Conservation (phyloP, 2,329 filamentous ascomycete species). For the Penicillium sp. region DNA sequence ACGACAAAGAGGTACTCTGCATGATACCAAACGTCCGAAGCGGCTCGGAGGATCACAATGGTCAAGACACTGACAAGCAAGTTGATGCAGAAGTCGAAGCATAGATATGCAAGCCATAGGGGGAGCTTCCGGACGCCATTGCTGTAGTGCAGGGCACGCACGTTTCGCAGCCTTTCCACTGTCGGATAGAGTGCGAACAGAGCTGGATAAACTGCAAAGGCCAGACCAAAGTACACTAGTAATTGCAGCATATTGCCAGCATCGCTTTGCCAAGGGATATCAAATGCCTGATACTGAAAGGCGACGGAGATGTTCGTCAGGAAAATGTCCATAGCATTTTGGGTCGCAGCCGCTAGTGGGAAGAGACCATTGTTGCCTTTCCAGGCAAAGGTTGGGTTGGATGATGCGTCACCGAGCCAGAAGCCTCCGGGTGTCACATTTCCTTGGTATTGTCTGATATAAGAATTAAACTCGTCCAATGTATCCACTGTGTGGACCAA, state of each 20-base stretch:
- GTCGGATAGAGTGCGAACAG: slow-evolving; percentile 90
- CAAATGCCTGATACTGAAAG: slow-evolving; percentile 74
- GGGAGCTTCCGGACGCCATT: slow-evolving; percentile 83
- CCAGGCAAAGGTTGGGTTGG: slow-evolving; percentile 70
- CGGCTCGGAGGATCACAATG: slow-evolving; percentile 68
- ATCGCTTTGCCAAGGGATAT: slow-evolving; percentile 68
- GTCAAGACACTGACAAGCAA: slow-evolving; percentile 66
- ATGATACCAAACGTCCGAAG: slow-evolving; percentile 69
- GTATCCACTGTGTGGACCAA: slow-evolving; percentile 60
- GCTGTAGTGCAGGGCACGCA: slow-evolving; percentile 84
- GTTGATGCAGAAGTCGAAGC: slow-evolving; percentile 78
- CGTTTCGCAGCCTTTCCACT: slow-evolving; percentile 75
- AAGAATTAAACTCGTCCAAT: slow-evolving; percentile 68
- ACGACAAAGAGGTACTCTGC: slow-evolving; percentile 80
- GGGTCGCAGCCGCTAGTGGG: slow-evolving; percentile 53
- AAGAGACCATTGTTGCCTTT: slow-evolving; percentile 63
- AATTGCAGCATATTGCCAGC: slow-evolving; percentile 76
- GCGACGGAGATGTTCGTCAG: slow-evolving; percentile 69
- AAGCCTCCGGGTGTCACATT: slow-evolving; percentile 77
- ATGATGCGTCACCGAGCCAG: slow-evolving; percentile 67
- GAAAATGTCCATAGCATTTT: slow-evolving; percentile 68
- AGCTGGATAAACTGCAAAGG: slow-evolving; percentile 75
- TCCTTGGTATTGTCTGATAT: slow-evolving; percentile 63
- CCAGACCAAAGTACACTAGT: slow-evolving; percentile 78
- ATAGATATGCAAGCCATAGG: slow-evolving; percentile 79